These are phyloP conservation scores for Apophysomyces elegans DNA, from an alignment of 371 early-diverging fungal species.

Conservation along the genomic window DNA sequence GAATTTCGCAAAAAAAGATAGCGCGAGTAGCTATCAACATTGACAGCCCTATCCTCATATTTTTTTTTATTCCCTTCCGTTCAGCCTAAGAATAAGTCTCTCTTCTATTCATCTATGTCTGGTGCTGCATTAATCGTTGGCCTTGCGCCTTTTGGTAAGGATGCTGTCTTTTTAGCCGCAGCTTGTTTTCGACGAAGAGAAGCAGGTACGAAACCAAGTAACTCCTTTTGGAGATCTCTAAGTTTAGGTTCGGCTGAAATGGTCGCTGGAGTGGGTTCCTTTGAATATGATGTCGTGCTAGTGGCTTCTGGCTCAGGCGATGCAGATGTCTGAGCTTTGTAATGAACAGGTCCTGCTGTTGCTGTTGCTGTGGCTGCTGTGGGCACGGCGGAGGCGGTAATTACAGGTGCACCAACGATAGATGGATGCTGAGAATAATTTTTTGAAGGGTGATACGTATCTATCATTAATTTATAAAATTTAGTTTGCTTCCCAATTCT, in stretches of 20 bases:
- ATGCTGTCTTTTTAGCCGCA: conserved; percentile 40
- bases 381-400: too few relatives aligned
- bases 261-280: conserved; percentile 35
- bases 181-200: conserved; percentile 61
- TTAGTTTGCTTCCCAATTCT: neutral
- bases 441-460: neutral
- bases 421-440: conserved; percentile 5
- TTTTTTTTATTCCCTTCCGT: conserved; percentile 2
- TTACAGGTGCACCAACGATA: neutral
- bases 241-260: conserved; percentile 70
- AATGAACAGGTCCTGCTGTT: neutral
- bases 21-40: neutral
- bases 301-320: conserved; percentile 13
- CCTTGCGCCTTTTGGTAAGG: conserved; percentile 49
- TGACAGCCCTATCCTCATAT: neutral
- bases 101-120: conserved; percentile 35
- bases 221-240: conserved; percentile 66
- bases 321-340: neutral
- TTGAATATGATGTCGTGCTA: conserved; percentile 4
- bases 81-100: too few relatives aligned
- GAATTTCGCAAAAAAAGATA: neutral
- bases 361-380: neutral
- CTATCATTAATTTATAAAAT: neutral
- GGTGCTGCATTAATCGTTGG: conserved; percentile 59
- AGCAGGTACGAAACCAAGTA: conserved; percentile 65